Conservation (phyloP, 1,284 basidiomycete species). For the Trichosporon ovoides region DNA sequence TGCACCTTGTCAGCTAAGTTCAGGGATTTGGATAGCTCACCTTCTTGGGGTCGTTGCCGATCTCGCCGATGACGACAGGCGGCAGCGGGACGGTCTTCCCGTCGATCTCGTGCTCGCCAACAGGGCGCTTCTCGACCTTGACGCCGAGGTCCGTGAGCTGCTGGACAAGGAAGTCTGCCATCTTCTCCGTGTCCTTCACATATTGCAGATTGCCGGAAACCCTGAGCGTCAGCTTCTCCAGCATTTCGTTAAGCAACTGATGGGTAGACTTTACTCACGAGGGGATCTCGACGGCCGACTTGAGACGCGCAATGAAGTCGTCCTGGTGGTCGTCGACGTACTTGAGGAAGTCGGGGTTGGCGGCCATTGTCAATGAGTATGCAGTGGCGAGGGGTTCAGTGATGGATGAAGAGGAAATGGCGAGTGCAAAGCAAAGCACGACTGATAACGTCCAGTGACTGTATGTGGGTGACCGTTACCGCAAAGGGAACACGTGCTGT, state of each 20-base stretch:
- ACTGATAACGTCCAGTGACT: not conserved
- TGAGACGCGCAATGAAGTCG: constrained; percentile 69
- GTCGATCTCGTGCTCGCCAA: constrained; percentile 79
- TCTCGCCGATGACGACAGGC: constrained; percentile 76
- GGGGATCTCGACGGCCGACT: constrained; percentile 80
- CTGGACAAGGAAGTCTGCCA: constrained; percentile 71
- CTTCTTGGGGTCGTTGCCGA: constrained; percentile 77
- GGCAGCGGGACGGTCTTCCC: constrained; percentile 70
- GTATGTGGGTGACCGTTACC: no score
- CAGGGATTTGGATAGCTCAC: constrained; percentile 16
- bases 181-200: constrained; percentile 70
- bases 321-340: constrained; percentile 68
- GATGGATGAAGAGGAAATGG: constrained; percentile 4
- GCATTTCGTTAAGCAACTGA: no score
- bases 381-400: constrained; percentile 6
- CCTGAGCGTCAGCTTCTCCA: constrained; percentile 28
- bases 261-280: constrained; percentile 54
- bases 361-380: constrained; percentile 37
- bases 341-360: constrained; percentile 54
- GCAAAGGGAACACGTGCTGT: not conserved
- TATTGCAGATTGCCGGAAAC: constrained; percentile 51
- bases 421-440: no score
- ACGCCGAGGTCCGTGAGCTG: constrained; percentile 72
- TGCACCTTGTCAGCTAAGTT: constrained; percentile 12
- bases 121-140: constrained; percentile 63